Conservation (phyloP, 805 yeast species). For the Starmerella sirachaensis region DNA sequence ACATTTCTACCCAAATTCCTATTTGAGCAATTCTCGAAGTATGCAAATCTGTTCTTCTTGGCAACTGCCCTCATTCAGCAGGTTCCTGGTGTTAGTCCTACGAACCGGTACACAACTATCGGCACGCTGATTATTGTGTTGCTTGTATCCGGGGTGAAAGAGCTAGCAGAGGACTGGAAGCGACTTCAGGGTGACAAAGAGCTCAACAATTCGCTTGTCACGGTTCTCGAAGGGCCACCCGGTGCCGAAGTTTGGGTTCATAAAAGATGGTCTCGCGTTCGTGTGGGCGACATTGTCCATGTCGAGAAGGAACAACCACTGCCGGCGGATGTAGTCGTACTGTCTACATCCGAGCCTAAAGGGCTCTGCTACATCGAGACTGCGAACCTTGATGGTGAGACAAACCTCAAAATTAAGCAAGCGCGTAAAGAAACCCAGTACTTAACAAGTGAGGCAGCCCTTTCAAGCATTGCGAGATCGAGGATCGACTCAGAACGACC, state of each 20-base stretch:
- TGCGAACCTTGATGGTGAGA: conserved; percentile 95
- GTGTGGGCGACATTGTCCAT: conserved; percentile 82
- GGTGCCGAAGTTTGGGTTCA: conserved; percentile 52
- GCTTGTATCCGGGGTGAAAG: conserved; percentile 84
- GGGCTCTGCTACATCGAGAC: conserved; percentile 96
- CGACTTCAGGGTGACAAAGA: conserved; percentile 83
- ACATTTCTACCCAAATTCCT: conserved; percentile 90
- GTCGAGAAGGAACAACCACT: conserved; percentile 79
- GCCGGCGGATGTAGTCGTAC: conserved; percentile 80
- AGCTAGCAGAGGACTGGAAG: conserved; percentile 78
- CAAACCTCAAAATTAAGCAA: conserved; percentile 90
- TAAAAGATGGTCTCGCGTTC: conserved; percentile 73
- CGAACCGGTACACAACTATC: conserved; percentile 88
- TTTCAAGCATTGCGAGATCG: conserved; percentile 43
- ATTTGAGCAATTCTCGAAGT: conserved; percentile 93
- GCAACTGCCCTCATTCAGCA: conserved; percentile 92
- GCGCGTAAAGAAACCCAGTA: conserved; percentile 65
- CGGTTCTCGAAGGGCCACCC: conserved; percentile 43
- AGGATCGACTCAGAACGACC: conserved; percentile 74
- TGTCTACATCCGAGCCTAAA: conserved; percentile 94
- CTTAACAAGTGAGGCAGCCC: conserved; percentile 52
- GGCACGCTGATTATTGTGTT: conserved; percentile 80
- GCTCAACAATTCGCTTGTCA: conserved; percentile 63
- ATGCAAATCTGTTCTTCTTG: conserved; percentile 86
- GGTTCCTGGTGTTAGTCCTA: conserved; percentile 93